A percentile compares a stretch with the other conserved stretches of the same genome.
Evolutionary conservation across 2,329 filamentous ascomycete genomes (phyloP).

Genomic region (Apiospora koreana): DNA sequence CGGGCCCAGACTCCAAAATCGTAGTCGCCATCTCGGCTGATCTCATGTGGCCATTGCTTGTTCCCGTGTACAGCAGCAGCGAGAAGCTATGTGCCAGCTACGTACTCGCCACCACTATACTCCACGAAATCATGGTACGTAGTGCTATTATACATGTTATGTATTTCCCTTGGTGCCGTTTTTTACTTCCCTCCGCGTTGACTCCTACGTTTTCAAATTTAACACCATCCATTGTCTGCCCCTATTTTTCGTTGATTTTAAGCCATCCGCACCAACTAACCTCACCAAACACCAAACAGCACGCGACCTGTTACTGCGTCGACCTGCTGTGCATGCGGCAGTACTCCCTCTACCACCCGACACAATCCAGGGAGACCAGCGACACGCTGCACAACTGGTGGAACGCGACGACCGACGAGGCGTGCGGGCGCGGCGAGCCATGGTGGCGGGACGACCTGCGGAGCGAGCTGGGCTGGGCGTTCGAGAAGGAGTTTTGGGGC

Average conservation of each 20-base stretch:
- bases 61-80: conserved; percentile 21
- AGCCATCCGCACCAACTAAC: background rate
- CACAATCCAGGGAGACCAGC: background rate
- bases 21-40: conserved; percentile 21
- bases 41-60: conserved; percentile 30
- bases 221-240: too few species aligned
- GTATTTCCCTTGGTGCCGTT: background rate
- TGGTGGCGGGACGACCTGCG: conserved; percentile 7
- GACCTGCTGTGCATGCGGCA: background rate
- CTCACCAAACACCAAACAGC: background rate
- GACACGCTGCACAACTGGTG: background rate
- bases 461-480: conserved; percentile 13
- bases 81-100: conserved; percentile 29
- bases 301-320: background rate
- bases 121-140: conserved; percentile 30
- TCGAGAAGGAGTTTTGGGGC: conserved; percentile 13
- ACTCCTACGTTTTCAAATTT: background rate
- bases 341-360: background rate
- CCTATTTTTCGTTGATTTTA: background rate
- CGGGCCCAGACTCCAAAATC: background rate
- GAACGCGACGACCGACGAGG: background rate
- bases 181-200: background rate
- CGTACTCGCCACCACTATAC: conserved; percentile 21
- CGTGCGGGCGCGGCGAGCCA: background rate
- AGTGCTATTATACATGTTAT: background rate